These are phyloP conservation scores for Anthracocystis setariae DNA, from an alignment of 1,284 basidiomycete species.

Conservation along the genomic window DNA sequence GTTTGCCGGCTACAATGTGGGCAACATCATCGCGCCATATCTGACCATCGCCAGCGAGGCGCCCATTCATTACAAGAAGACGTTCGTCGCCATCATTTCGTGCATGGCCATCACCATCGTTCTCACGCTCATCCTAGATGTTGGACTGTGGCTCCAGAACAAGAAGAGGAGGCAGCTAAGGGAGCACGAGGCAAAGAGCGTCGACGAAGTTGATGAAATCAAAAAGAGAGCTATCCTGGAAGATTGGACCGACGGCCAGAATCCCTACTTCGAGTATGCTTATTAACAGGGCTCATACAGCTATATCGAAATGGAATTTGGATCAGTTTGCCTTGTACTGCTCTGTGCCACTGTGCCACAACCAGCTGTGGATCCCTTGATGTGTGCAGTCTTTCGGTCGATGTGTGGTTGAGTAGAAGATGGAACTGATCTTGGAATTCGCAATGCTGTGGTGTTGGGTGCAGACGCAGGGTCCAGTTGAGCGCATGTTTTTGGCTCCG, in stretches of 20 bases:
- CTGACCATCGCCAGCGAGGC: slow-evolving; percentile 58
- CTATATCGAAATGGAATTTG: neutral
- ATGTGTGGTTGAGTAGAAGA: neutral
- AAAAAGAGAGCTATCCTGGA: slow-evolving; percentile 39
- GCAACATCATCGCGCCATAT: slow-evolving; percentile 64
- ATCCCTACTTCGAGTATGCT: slow-evolving; percentile 46
- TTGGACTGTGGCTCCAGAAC: slow-evolving; percentile 42
- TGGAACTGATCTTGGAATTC: neutral
- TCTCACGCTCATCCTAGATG: slow-evolving; percentile 37
- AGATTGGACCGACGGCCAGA: slow-evolving; percentile 49
- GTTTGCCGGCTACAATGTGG: slow-evolving; percentile 69
- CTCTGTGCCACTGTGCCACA: no score
- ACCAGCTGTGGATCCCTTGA: no score
- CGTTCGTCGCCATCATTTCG: slow-evolving; percentile 70
- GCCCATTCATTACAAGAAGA: slow-evolving; percentile 69
- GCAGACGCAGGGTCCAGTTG: slow-evolving; percentile 25
- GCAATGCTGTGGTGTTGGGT: slow-evolving; percentile 9
- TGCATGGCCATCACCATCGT: slow-evolving; percentile 50
- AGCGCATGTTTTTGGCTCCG: neutral
- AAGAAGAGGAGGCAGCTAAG: slow-evolving; percentile 16
- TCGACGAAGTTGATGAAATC: slow-evolving; percentile 24
- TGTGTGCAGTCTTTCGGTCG: no score
- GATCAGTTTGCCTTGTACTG: no score
- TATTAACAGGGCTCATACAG: slow-evolving; percentile 2
- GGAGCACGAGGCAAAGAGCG: slow-evolving; percentile 19